Percentiles rank a stretch among this genome's conserved stretches.
Evolutionary conservation across 1,284 basidiomycete species (phyloP).

Genomic region (Apiotrichum gracile): DNA sequence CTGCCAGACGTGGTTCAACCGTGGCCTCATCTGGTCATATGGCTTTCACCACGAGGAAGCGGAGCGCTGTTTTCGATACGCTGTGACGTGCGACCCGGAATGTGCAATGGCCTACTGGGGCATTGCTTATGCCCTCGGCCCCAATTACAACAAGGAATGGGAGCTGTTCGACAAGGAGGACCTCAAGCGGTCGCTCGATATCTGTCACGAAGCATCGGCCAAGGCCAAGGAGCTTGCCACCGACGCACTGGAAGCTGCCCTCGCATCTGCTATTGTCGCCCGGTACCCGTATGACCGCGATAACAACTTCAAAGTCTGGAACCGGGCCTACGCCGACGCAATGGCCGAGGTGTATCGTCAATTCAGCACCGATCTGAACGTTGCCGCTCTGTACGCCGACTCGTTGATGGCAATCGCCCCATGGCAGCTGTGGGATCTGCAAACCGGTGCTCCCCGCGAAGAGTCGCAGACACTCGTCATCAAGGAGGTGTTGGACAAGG

Average conservation of each 20-base stretch:
- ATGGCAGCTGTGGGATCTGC: constrained; percentile 40
- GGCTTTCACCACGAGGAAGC: constrained; percentile 40
- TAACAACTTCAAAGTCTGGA: constrained; percentile 21
- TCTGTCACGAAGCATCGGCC: constrained; percentile 8
- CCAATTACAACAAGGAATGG: constrained; percentile 42
- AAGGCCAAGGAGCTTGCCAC: constrained; percentile 6
- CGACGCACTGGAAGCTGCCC: constrained; percentile 6
- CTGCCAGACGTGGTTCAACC: constrained; percentile 38
- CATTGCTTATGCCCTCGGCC: constrained; percentile 33
- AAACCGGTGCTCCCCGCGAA: constrained; percentile 21
- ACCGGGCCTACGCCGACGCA: constrained; percentile 21
- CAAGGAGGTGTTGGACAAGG: constrained; percentile 27
- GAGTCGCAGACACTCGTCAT: constrained; percentile 23
- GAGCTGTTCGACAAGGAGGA: constrained; percentile 18
- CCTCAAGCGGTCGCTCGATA: constrained; percentile 6
- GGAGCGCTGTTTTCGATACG: constrained; percentile 29
- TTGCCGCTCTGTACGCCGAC: constrained; percentile 36
- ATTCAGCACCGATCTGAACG: constrained; percentile 26
- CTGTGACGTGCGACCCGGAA: constrained; percentile 22
- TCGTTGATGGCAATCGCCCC: constrained; percentile 36
- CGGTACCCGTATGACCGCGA: constrained; percentile 14
- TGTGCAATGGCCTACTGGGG: constrained; percentile 40
- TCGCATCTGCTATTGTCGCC: constrained; percentile 8
- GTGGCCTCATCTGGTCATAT: constrained; percentile 37
- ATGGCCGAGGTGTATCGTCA: constrained; percentile 32